Base-by-base conservation (phyloP, 2,329 filamentous ascomycete species). In the Epichloe brachyelytri region DNA sequence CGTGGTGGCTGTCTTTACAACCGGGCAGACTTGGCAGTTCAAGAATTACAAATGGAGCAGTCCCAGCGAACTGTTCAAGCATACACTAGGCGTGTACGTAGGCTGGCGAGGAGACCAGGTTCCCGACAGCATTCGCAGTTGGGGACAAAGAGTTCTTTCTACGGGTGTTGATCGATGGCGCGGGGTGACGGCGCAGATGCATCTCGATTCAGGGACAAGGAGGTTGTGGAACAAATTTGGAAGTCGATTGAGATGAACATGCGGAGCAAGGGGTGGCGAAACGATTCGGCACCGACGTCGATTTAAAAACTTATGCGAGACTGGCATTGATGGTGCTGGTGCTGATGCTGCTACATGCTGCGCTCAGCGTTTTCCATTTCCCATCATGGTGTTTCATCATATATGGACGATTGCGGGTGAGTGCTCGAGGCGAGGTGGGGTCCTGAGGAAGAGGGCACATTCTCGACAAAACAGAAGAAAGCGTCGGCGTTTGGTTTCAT, bases 11-110 rank as follows among this genome's bases (percentile, higher is more conserved):
- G 90, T 98, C 52, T 97, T 98, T 71, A 98, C 93, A 0, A 98
- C 93, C 0, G 93, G 93, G 36, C 93, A 98, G 71, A 83, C 85
- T 10, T 98, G 93, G 93, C 93, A 98, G 70, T 98, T 98, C 72
- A 95, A 96, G 71, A 86, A 82, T 58, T 98, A 98, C 78, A 95
- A 95, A 69, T 98, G 93, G 88, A 84, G 84, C 58, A 84, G 85
- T 51, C 87, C 93, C 0, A 78, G 82, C 14, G 93, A 97, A 63
- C 75, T 98, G 47, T 98, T 98, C 72, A 81, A 82, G 58, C 87
- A 96, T 62, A 86, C 88, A 2, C 75, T 88, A 14, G 93, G 93
- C 51, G 74, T 98, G 47, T 95, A 88, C 62, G 82, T 98, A 2
- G 93, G 93, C 3, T 97, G 89, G 88, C 80, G 86, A 54, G 89